phyloP scores from a whole-genome alignment of 2,329 filamentous ascomycete species.

The Davidsoniella eucalypti region DNA sequence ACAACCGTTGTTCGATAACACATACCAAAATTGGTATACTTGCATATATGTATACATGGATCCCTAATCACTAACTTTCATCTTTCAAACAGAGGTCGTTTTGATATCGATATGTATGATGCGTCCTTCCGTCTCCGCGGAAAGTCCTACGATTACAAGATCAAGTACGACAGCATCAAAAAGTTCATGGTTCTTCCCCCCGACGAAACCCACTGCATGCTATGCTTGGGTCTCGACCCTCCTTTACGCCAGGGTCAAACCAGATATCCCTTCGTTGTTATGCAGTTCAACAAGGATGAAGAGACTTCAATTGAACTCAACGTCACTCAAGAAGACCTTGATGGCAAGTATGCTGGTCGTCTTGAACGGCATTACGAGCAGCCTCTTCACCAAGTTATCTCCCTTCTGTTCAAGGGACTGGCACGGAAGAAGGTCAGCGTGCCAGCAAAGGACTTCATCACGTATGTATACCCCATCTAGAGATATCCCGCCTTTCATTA shows the following conservation, averaged over 20 bases:
- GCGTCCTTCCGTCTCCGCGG: constrained; percentile 89
- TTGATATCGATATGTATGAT: constrained; percentile 99
- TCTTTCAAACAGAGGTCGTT: constrained; percentile 57
- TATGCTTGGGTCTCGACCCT: constrained; percentile 86
- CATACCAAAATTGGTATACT: constrained; percentile 16
- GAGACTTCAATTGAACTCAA: constrained; percentile 94
- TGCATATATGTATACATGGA: too few species aligned
- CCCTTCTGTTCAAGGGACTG: constrained; percentile 86
- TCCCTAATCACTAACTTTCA: too few species aligned
- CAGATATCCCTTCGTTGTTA: constrained; percentile 92
- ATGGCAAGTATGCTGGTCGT: constrained; percentile 76
- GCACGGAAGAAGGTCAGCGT: constrained; percentile 90
- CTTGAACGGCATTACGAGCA: constrained; percentile 81
- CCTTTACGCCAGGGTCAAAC: constrained; percentile 94
- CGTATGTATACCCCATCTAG: constrained; percentile 26
- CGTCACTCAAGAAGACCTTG: constrained; percentile 76
- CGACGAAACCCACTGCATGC: constrained; percentile 91
- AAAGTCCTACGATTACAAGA: constrained; percentile 99
- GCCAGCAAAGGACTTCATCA: constrained; percentile 86
- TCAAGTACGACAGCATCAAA: constrained; percentile 93
- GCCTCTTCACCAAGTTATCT: constrained; percentile 81
- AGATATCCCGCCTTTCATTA: background rate
- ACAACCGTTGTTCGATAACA: constrained; percentile 3
- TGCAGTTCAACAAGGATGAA: constrained; percentile 97
- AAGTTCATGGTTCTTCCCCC: constrained; percentile 97